These are phyloP conservation scores for Cicer cuneatum DNA, from an alignment of 306 rosid genomes.

Conservation along the genomic window DNA sequence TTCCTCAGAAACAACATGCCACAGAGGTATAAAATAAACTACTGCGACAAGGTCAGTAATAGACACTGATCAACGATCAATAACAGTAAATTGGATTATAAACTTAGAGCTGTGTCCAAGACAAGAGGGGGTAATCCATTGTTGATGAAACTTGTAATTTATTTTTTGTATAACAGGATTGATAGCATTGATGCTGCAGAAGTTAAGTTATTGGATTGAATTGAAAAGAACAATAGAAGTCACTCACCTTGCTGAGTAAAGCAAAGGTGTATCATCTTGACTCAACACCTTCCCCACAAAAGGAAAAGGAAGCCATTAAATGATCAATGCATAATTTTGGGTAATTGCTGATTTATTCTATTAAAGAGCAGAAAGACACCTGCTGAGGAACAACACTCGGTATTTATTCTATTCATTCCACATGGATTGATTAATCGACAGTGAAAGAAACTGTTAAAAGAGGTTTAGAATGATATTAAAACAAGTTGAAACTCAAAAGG, in stretches of 20 bases:
- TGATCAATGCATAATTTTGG: no score
- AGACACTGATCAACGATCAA: slow-evolving; percentile 5
- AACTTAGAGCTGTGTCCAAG: slow-evolving; percentile 13
- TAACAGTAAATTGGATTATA: not conserved
- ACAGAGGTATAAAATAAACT: slow-evolving; percentile 53
- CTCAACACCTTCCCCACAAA: no score
- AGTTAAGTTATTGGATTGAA: not conserved
- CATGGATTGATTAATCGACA: not conserved
- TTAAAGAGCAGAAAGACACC: not conserved
- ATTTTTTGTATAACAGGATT: slow-evolving; percentile 11
- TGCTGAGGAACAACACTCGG: not conserved
- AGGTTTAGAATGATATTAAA: no score
- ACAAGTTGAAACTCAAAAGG: no score
- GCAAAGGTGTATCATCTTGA: not conserved
- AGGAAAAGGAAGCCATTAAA: no score
- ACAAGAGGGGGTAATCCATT: slow-evolving; percentile 19
- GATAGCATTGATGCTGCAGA: not conserved
- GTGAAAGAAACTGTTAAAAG: no score
- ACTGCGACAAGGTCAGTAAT: not conserved
- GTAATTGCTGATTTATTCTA: not conserved
- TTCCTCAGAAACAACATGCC: slow-evolving; percentile 58
- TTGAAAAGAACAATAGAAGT: no score
- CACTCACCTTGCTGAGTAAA: not conserved
- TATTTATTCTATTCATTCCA: slow-evolving; percentile 8
- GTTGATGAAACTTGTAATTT: slow-evolving; percentile 32